Base-by-base conservation (phyloP, 768 basidiomycete genomes). In the Mycena haematopus region DNA sequence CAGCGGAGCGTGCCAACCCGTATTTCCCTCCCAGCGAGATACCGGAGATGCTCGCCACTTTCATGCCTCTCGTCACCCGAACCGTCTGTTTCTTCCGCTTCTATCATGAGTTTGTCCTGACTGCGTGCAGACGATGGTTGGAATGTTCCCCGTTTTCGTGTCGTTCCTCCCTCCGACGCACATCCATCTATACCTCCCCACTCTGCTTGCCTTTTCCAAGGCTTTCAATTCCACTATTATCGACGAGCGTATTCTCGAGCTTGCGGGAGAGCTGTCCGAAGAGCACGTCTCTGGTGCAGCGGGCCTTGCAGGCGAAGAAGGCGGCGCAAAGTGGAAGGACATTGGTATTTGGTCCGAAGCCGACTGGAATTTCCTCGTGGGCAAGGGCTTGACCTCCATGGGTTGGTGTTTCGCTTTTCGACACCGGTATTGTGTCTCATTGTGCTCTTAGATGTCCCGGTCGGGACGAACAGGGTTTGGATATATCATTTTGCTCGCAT, bases 321-420 rank as follows among this genome's bases (percentile, higher is more conserved):
- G 83, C 52, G 81, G 82, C 40, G 83, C 86, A 9, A 75, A 78
- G 58, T 90, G 88, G 87, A 90, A 89, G 72, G 91, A 93, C 67
- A 84, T 98, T 36, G 96, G 96, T 14, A 95, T 99, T 57, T 95
- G 94, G 85, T 88, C 85, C 6, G 84, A 93, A 60, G 79, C 84
- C 45, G 88, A 98, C 74, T 98, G 94, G 88, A 86, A 86, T 58
- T 79, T 90, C 27, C 77, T 99, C 52, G 84, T 95, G 65, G 87
- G 88, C 36, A 96, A 95, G 73, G 90, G 91, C 15, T 77, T 98
- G 35, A 82, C 85, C 33, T 89, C 91, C 6, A 89, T 94, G 87
- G 88, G 91, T 90, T 74, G 60, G 81, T 74, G 29, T 35, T 51
- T 40, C 19, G 42, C 58, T 54, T 35, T 29, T 9, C n/a, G 9